Percentiles rank a stretch among this genome's conserved stretches.
Evolutionary conservation across 2,329 filamentous ascomycete species (phyloP).

Genomic region (Hymenoscyphus linearis): DNA sequence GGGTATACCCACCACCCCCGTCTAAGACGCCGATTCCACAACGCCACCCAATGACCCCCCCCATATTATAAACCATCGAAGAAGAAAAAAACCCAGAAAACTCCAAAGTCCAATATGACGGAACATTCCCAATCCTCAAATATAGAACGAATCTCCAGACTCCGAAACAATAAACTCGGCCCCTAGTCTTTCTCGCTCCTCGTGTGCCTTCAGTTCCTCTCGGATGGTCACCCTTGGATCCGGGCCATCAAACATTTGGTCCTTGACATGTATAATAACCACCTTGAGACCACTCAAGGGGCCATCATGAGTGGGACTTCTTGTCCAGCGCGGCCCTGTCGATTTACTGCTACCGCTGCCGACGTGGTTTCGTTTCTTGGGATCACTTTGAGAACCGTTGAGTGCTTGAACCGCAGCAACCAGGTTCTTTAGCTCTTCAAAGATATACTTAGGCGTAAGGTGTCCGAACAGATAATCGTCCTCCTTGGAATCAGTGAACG

Average conservation of each 20-base stretch:
- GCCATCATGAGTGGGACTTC: background rate
- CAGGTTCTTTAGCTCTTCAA: conserved; percentile 69
- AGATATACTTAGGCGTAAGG: conserved; percentile 74
- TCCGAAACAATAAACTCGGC: background rate
- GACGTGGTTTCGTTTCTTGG: background rate
- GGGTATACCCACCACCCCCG: background rate
- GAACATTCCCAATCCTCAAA: background rate
- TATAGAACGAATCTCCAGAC: background rate
- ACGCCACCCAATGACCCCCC: background rate
- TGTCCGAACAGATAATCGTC: conserved; percentile 83
- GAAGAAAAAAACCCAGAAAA: background rate
- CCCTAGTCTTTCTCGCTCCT: conserved; percentile 32
- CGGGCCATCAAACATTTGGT: conserved; percentile 69
- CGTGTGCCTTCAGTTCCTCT: conserved; percentile 60
- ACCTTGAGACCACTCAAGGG: conserved; percentile 67
- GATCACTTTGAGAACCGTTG: conserved; percentile 30
- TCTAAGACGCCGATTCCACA: background rate
- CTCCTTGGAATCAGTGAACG: conserved; percentile 75
- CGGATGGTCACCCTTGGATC: conserved; percentile 62
- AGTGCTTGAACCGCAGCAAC: conserved; percentile 40
- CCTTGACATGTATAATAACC: conserved; percentile 92
- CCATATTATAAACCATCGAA: background rate
- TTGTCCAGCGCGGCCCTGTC: too few relatives aligned
- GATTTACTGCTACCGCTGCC: background rate
- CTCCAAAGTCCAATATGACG: background rate